Percentiles rank a stretch among this genome's conserved stretches.
phyloP scores from a whole-genome alignment of 164 flowering plant genomes.

The Cinnamomum micranthum region DNA sequence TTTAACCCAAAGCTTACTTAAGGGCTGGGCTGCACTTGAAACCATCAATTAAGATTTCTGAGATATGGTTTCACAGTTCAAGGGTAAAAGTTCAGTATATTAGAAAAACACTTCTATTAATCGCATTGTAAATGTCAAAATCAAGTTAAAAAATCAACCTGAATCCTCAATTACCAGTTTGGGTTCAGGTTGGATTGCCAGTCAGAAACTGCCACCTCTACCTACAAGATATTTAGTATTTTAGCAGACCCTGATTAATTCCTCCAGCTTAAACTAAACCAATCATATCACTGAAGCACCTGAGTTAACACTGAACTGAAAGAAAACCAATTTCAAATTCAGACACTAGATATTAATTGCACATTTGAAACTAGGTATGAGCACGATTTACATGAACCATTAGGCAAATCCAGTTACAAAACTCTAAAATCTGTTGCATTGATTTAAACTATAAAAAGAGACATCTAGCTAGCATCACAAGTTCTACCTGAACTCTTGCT shows the following conservation, averaged over 20 bases:
- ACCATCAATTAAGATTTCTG: too few relatives aligned
- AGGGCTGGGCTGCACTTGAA: too few relatives aligned
- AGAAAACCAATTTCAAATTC: background rate
- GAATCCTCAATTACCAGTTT: too few relatives aligned
- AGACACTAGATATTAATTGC: background rate
- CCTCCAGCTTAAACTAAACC: background rate
- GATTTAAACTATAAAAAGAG: constrained; percentile 22
- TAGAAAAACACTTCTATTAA: too few relatives aligned
- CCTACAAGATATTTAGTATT: too few relatives aligned
- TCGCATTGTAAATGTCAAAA: too few relatives aligned
- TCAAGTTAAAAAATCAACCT: too few relatives aligned
- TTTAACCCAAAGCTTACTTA: too few relatives aligned
- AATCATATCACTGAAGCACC: background rate
- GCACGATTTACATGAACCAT: constrained; percentile 15
- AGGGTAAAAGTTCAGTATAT: too few relatives aligned
- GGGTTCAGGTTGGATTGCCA: too few relatives aligned
- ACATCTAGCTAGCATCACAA: background rate
- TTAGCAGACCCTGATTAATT: background rate
- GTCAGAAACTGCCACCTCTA: too few relatives aligned
- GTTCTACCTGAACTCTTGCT: constrained; percentile 15
- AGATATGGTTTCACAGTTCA: too few relatives aligned
- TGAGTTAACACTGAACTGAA: background rate
- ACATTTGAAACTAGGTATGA: background rate
- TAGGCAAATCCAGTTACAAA: constrained; percentile 7
- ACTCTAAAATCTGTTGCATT: constrained; percentile 41